Percentiles rank a stretch among this genome's conserved stretches.
These are phyloP conservation scores for Glonium stellatum DNA, from an alignment of 495 filamentous ascomycete genomes.

Conservation along the genomic window DNA sequence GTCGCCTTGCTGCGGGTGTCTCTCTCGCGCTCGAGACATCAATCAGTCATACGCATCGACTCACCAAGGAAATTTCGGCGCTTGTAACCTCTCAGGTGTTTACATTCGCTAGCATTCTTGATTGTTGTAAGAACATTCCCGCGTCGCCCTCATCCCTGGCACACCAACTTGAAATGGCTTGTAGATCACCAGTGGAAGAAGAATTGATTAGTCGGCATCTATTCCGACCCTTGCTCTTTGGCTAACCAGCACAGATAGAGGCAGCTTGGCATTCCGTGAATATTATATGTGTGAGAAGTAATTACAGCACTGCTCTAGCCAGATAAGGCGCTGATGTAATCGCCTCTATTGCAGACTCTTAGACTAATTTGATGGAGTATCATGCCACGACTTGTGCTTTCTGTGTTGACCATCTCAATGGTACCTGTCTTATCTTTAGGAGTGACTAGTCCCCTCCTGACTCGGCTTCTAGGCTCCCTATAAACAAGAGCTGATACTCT, in stretches of 20 bases:
- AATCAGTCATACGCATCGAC: slow-evolving; percentile 16
- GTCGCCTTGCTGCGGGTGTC: slow-evolving; percentile 25
- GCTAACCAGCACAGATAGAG: slow-evolving; percentile 18
- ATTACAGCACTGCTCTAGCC: slow-evolving; percentile 17
- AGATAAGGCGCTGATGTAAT: slow-evolving; percentile 15
- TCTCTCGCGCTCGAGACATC: slow-evolving; percentile 19
- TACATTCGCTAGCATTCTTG: slow-evolving; percentile 26
- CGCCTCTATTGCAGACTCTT: slow-evolving; percentile 16
- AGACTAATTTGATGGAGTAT: slow-evolving; percentile 23
- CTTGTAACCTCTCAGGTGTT: slow-evolving; percentile 24
- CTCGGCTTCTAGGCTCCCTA: slow-evolving; percentile 20
- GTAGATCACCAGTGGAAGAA: slow-evolving; percentile 19
- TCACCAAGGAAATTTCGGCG: background rate
- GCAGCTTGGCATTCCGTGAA: slow-evolving; percentile 21
- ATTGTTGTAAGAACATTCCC: slow-evolving; percentile 20
- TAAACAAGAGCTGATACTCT: slow-evolving; percentile 29
- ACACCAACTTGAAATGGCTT: slow-evolving; percentile 8
- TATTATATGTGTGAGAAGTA: slow-evolving; percentile 7
- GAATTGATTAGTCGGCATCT: slow-evolving; percentile 9
- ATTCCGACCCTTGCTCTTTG: slow-evolving; percentile 20
- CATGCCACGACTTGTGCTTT: slow-evolving; percentile 11
- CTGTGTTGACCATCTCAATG: slow-evolving; percentile 12
- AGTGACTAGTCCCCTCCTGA: slow-evolving; percentile 18
- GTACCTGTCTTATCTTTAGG: slow-evolving; percentile 7
- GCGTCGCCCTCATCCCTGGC: slow-evolving; percentile 19